phyloP scores from a whole-genome alignment of 1,284 basidiomycete species.

The Mycosarcoma mackinlayi region DNA sequence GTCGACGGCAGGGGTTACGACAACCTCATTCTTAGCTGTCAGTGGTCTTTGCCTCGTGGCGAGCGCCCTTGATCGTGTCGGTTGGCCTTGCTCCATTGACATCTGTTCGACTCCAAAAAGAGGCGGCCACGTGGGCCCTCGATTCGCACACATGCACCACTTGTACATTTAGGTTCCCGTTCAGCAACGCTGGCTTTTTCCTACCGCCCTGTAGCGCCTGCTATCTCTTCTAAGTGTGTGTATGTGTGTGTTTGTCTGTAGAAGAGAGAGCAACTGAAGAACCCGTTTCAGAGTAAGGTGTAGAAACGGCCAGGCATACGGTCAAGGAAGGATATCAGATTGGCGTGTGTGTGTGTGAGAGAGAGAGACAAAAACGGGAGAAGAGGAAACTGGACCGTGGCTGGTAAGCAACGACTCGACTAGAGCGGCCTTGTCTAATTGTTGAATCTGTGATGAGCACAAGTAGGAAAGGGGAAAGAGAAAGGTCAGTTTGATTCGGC shows the following conservation, averaged over 20 bases:
- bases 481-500: constrained; percentile 1
- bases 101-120: constrained; percentile 7
- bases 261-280: neutral
- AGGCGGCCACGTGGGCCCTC: neutral
- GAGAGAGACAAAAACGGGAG: neutral
- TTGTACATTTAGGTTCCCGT: constrained; percentile 39
- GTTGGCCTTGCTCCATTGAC: neutral
- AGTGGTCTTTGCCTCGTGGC: constrained; percentile 76
- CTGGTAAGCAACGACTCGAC: neutral
- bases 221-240: neutral
- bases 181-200: constrained; percentile 30
- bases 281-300: neutral
- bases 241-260: neutral
- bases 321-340: constrained; percentile 25
- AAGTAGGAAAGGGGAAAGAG: neutral
- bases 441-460: constrained; percentile 29
- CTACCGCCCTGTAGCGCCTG: neutral
- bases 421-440: constrained; percentile 17
- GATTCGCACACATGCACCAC: neutral
- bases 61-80: constrained; percentile 55
- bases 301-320: neutral
- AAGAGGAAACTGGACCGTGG: constrained; percentile 1
- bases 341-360: constrained; percentile 4
- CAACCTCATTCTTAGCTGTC: constrained; percentile 85
- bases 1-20: constrained; percentile 92